Evolutionary conservation across 2,329 filamentous ascomycete genomes (phyloP).

Genomic region (Stromatinia cepivora): DNA sequence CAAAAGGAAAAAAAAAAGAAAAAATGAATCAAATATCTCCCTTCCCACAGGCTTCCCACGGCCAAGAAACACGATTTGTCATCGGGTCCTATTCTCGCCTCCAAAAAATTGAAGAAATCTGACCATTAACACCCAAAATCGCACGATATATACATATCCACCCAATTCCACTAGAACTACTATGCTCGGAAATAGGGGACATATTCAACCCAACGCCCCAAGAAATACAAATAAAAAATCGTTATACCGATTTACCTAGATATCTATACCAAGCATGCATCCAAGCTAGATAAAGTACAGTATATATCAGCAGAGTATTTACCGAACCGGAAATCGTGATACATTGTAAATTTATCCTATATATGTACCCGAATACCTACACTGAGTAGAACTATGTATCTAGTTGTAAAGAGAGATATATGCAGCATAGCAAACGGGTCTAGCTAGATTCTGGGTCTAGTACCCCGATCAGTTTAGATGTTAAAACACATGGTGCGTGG

Average conservation of each 20-base stretch:
- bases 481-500: background rate
- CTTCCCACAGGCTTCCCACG: background rate
- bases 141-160: background rate
- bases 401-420: too few relatives aligned
- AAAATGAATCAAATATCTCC: background rate
- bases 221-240: background rate
- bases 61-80: background rate
- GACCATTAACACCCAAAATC: background rate
- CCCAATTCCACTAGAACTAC: background rate
- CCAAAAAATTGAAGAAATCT: background rate
- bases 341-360: background rate
- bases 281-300: background rate
- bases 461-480: too few relatives aligned
- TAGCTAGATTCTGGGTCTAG: background rate
- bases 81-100: background rate
- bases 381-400: too few relatives aligned
- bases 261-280: too few relatives aligned
- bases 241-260: too few relatives aligned
- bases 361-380: background rate
- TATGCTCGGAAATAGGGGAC: too few relatives aligned
- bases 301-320: background rate
- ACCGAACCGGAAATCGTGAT: background rate
- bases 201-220: background rate
- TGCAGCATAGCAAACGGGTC: background rate
- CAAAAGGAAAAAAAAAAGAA: background rate